Evolutionary conservation across 805 yeast genomes (phyloP).

Genomic region (Pichia exigua): DNA sequence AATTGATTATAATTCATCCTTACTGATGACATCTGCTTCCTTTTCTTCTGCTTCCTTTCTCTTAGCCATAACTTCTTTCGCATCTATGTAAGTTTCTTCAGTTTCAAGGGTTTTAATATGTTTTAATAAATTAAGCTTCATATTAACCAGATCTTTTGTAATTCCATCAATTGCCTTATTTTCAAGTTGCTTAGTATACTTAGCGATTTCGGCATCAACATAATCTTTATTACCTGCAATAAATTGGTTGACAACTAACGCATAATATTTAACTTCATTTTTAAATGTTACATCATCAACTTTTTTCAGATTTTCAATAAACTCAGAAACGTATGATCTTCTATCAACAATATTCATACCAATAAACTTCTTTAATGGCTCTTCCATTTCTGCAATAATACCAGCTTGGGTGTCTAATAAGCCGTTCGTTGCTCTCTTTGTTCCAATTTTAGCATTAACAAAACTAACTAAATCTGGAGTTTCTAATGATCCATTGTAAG

Average conservation of each 20-base stretch:
- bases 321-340: conserved; percentile 22
- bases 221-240: conserved; percentile 37
- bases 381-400: conserved; percentile 28
- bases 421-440: conserved; percentile 36
- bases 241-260: conserved; percentile 34
- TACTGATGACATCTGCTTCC: not conserved
- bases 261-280: conserved; percentile 38
- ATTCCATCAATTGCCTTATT: conserved; percentile 31
- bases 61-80: conserved; percentile 14
- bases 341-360: conserved; percentile 24
- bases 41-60: conserved; percentile 1
- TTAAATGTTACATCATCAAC: conserved; percentile 19
- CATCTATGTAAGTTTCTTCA: conserved; percentile 13
- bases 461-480: conserved; percentile 42
- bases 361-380: conserved; percentile 24
- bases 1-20: conserved; percentile 11
- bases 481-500: conserved; percentile 37
- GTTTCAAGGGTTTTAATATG: conserved; percentile 12
- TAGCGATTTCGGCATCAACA: conserved; percentile 36
- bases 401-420: conserved; percentile 34
- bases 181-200: conserved; percentile 38
- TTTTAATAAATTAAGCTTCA: conserved; percentile 38
- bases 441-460: conserved; percentile 35
- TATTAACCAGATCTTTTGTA: conserved; percentile 44
- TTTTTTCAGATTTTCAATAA: conserved; percentile 31